Evolutionary conservation across 2,329 filamentous ascomycete genomes (phyloP).

Genomic region (Sclerotinia minor): DNA sequence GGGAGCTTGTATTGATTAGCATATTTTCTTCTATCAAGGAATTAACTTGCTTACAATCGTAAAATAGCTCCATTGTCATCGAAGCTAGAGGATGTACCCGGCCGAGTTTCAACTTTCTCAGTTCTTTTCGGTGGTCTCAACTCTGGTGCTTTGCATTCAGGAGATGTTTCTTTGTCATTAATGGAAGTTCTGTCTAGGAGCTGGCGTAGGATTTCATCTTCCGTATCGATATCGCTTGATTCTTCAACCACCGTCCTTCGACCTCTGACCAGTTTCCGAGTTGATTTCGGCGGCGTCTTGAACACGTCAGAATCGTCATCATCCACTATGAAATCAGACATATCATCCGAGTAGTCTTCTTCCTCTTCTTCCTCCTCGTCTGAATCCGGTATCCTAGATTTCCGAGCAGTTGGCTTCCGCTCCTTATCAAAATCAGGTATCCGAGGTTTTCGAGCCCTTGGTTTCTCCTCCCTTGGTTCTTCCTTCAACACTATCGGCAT

Average conservation of each 20-base stretch:
- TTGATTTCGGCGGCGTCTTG: constrained; percentile 33
- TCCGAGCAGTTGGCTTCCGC: neutral
- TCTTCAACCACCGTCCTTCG: constrained; percentile 26
- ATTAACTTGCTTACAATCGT: constrained; percentile 14
- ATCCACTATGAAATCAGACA: constrained; percentile 41
- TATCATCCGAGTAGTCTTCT: constrained; percentile 26
- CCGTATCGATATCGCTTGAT: constrained; percentile 25
- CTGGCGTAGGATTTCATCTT: constrained; percentile 16
- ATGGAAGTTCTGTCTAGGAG: constrained; percentile 21
- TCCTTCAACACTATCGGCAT: constrained; percentile 13
- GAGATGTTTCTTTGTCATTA: constrained; percentile 22
- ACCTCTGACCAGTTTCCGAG: constrained; percentile 36
- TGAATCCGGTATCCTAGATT: neutral
- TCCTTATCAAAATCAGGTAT: constrained; percentile 3
- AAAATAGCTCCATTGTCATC: constrained; percentile 20
- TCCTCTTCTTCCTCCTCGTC: constrained; percentile 13
- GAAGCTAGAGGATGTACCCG: constrained; percentile 21
- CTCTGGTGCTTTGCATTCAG: constrained; percentile 21
- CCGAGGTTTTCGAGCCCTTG: neutral
- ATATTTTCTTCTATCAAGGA: too few species aligned
- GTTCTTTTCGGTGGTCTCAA: constrained; percentile 22
- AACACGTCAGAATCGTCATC: constrained; percentile 33
- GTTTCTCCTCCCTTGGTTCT: neutral
- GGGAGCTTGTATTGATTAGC: constrained; percentile 32
- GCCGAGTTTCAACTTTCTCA: constrained; percentile 17